Evolutionary conservation across 1,284 basidiomycete species (phyloP).

Genomic region (Sanghuangporus weigelae): DNA sequence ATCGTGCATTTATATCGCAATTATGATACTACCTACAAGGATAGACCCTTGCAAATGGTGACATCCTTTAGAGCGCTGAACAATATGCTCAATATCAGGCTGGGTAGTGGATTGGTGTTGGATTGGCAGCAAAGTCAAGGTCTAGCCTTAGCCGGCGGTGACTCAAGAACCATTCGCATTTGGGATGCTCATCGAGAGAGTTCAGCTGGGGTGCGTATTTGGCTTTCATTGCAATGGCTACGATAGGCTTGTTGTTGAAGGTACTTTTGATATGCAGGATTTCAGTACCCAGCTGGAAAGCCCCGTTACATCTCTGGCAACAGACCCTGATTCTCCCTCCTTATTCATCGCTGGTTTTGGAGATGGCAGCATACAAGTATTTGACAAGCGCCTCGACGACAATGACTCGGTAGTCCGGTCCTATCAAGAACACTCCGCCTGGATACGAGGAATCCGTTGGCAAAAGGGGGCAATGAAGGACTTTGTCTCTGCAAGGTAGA

Average conservation of each 20-base stretch:
- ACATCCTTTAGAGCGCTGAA: conserved; percentile 90
- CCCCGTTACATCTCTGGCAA: conserved; percentile 82
- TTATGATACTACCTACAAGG: conserved; percentile 67
- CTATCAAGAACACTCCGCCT: conserved; percentile 81
- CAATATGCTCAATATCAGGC: conserved; percentile 68
- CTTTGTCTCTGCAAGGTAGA: conserved; percentile 85
- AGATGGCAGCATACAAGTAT: conserved; percentile 87
- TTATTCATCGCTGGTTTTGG: conserved; percentile 91
- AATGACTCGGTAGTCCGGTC: conserved; percentile 81
- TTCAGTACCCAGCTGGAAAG: conserved; percentile 78
- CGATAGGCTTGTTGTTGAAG: too few species aligned
- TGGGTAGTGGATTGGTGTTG: conserved; percentile 80
- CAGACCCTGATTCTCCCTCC: conserved; percentile 75
- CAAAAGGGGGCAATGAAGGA: conserved; percentile 72
- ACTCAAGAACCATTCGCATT: conserved; percentile 82
- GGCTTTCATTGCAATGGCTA: background rate
- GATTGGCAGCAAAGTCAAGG: conserved; percentile 95
- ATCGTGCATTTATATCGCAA: conserved; percentile 89
- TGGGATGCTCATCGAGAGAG: conserved; percentile 97
- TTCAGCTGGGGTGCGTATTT: conserved; percentile 61
- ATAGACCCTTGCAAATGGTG: conserved; percentile 77
- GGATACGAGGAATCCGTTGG: conserved; percentile 90
- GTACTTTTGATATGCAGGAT: background rate
- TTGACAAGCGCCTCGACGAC: conserved; percentile 85
- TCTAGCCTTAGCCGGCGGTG: conserved; percentile 84